These are phyloP conservation scores for Triangularia verruculosa DNA, from an alignment of 2,329 filamentous ascomycete species.

Conservation along the genomic window DNA sequence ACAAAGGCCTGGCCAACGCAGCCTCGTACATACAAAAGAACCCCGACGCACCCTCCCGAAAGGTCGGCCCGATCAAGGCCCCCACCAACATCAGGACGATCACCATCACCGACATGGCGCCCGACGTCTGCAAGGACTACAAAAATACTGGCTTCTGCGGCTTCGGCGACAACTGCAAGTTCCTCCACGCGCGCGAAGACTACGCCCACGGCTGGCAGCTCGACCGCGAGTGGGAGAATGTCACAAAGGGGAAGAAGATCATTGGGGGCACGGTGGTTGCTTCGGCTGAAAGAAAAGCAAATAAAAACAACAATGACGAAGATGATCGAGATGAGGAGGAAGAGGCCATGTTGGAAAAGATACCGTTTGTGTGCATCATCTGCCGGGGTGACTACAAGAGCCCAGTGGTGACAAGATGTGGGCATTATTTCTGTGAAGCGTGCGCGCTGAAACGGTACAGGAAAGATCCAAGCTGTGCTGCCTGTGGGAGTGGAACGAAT, in stretches of 20 bases:
- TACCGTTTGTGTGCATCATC: slow-evolving; percentile 86
- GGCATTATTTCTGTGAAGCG: slow-evolving; percentile 92
- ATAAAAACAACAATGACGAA: slow-evolving; percentile 36
- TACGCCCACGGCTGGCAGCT: slow-evolving; percentile 94
- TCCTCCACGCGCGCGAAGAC: slow-evolving; percentile 71
- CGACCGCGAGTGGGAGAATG: slow-evolving; percentile 88
- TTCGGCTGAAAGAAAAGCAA: slow-evolving; percentile 48
- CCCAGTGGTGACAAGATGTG: slow-evolving; percentile 84
- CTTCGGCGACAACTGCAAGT: slow-evolving; percentile 80
- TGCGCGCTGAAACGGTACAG: slow-evolving; percentile 86
- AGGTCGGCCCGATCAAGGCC: slow-evolving; percentile 83
- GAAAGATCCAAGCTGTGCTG: slow-evolving; percentile 81
- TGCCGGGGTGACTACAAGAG: slow-evolving; percentile 75
- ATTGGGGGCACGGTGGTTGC: slow-evolving; percentile 59
- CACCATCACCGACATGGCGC: slow-evolving; percentile 85
- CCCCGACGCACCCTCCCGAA: slow-evolving; percentile 64
- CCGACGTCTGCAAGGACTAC: slow-evolving; percentile 77
- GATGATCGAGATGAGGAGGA: slow-evolving; percentile 63
- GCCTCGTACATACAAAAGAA: slow-evolving; percentile 77
- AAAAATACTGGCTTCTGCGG: slow-evolving; percentile 60
- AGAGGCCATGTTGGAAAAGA: slow-evolving; percentile 71
- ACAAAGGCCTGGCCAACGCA: slow-evolving; percentile 72
- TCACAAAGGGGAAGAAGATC: slow-evolving; percentile 68
- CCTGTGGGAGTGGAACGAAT: slow-evolving; percentile 78
- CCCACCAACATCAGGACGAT: slow-evolving; percentile 87